These are phyloP conservation scores for Drechslerella coelobrocha DNA, from an alignment of 2,329 filamentous ascomycete genomes.

Conservation along the genomic window DNA sequence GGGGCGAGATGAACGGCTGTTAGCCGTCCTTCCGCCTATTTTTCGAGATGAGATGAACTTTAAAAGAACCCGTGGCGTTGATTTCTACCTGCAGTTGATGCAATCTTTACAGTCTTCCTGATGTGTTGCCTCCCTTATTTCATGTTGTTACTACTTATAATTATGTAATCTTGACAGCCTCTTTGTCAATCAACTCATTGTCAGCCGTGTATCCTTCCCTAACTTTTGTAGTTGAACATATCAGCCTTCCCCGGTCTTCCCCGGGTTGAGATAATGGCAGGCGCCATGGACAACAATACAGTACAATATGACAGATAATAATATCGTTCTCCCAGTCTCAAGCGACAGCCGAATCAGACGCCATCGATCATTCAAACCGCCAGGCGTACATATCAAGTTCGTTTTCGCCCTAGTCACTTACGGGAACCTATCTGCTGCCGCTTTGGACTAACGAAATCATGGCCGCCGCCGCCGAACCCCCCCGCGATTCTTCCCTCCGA, in stretches of 20 bases:
- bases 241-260: not conserved
- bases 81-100: slow-evolving; percentile 48
- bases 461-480: slow-evolving; percentile 18
- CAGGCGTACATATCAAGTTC: not conserved
- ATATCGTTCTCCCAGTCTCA: not conserved
- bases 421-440: not conserved
- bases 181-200: slow-evolving; percentile 6
- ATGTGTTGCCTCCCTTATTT: not conserved
- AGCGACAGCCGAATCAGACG: not conserved
- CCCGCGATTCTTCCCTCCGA: not conserved
- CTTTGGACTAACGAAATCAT: not conserved
- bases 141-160: not conserved
- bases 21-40: slow-evolving; percentile 38
- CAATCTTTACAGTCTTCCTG: slow-evolving; percentile 32
- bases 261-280: not conserved
- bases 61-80: slow-evolving; percentile 42
- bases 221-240: not conserved
- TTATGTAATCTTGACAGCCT: slow-evolving; percentile 3
- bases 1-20: slow-evolving; percentile 38
- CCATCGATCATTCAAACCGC: not conserved
- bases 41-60: slow-evolving; percentile 49
- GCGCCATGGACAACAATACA: not conserved
- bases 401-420: not conserved
- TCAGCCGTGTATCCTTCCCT: not conserved
- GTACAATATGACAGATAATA: not conserved